Percentiles rank a stretch among this genome's conserved stretches.
These are phyloP conservation scores for Exophiala sp. DNA, from an alignment of 2,329 filamentous ascomycete species.

Conservation along the genomic window DNA sequence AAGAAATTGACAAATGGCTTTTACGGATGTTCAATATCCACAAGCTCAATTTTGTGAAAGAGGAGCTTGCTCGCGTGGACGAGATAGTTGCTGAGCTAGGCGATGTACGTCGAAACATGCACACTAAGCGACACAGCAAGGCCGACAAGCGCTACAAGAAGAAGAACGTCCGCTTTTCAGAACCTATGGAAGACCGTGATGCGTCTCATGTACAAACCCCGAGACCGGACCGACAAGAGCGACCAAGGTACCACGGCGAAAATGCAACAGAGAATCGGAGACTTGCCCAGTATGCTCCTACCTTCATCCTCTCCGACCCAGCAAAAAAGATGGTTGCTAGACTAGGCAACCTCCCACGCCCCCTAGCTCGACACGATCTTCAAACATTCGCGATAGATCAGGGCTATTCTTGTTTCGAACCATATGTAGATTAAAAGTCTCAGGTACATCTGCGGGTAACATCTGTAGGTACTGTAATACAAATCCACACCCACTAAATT, in stretches of 20 bases:
- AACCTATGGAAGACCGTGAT: neutral
- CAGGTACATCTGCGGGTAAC: no score
- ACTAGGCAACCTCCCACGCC: no score
- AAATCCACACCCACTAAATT: no score
- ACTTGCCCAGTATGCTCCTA: conserved; percentile 8
- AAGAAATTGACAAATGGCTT: conserved; percentile 1
- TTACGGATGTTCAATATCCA: conserved; percentile 3
- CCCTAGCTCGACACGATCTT: no score
- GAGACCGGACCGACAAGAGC: neutral
- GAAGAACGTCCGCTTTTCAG: conserved; percentile 13
- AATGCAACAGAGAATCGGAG: conserved; percentile 9
- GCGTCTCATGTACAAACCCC: neutral
- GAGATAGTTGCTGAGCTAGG: conserved; percentile 6
- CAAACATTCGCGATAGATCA: no score
- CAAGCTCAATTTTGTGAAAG: conserved; percentile 3
- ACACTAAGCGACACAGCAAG: conserved; percentile 2
- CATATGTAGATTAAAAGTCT: no score
- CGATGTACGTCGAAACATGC: neutral
- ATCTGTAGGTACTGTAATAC: no score
- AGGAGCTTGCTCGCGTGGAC: conserved; percentile 7
- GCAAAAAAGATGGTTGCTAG: no score
- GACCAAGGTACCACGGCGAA: neutral
- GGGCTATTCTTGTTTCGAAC: no score
- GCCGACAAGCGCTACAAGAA: neutral
- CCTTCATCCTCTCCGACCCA: no score